Base-by-base conservation (phyloP, 345 rosid genomes). In the Eucalyptus pauciflora region DNA sequence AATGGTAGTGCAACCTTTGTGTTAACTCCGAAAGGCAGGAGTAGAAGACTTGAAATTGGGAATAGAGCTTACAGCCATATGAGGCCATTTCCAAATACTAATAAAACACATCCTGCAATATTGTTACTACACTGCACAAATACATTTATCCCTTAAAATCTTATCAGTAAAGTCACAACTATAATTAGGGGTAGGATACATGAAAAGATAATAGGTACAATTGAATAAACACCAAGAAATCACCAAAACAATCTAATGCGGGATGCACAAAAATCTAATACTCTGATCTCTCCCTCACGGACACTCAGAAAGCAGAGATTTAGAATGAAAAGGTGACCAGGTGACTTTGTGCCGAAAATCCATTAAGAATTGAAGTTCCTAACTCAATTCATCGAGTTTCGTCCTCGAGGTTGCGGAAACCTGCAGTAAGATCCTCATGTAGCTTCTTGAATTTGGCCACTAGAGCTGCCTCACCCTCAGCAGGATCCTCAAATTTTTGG, bases 401-500 rank as follows among this genome's bases (percentile, higher is more conserved):
- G 86, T 98, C 99, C 93, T 98, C 99, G 62, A 98, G 91, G 64
- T 96, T 96, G 54, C 99, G 99, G 98, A 98, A 98, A 80, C 98
- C 99, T 60, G 98, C 94, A 8, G 93, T 94, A 89, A 98, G 95
- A 93, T 98, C 99, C 27, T 98, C 99, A 4, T 95, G 92, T 92
- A 98, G 93, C 94, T 97, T 97, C 88, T 86, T 89, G 96, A 97
- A 97, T 92, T 98, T 98, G 10, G 92, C 99, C 89, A 97, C 97
- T 5, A 98, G 95, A 25, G 95, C 94, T 86, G 89, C 95, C 93
- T 97, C 99, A 52, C 99, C 99, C 93, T 98, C 99, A 20, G 98
- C 99, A 46, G 99, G 99, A 90, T 98, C 99, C 94, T 98, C 99
- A 86, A 97, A 98, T 92, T 96, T 96, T 95, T 96, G 98, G 86